These are phyloP conservation scores for Citrullus mucosospermus DNA, from an alignment of 306 rosid genomes.

Conservation along the genomic window DNA sequence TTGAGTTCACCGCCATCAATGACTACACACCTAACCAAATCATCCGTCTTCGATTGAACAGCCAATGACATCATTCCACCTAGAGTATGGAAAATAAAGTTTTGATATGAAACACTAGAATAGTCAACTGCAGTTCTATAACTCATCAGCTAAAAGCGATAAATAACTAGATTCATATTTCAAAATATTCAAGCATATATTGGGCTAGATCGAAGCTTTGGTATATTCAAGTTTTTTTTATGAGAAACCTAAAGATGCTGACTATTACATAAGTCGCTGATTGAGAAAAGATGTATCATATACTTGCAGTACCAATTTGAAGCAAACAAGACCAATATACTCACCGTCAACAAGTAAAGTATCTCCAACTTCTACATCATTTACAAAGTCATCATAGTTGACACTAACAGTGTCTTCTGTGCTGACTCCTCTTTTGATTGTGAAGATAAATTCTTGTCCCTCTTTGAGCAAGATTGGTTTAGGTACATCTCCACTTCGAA, in stretches of 20 bases:
- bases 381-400: slow-evolving; percentile 80
- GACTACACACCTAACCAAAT: slow-evolving; percentile 66
- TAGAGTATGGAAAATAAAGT: slow-evolving; percentile 9
- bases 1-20: slow-evolving; percentile 91
- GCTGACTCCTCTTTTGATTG: slow-evolving; percentile 74
- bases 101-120: slow-evolving; percentile 2
- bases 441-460: slow-evolving; percentile 76
- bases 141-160: not conserved
- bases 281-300: not conserved
- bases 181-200: not conserved
- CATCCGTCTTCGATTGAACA: slow-evolving; percentile 66
- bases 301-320: not conserved
- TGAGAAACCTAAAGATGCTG: not conserved
- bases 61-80: slow-evolving; percentile 98
- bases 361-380: slow-evolving; percentile 86
- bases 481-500: slow-evolving; percentile 87
- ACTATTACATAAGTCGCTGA: not conserved
- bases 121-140: not conserved
- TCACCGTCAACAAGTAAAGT: slow-evolving; percentile 79
- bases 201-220: not conserved
- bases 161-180: not conserved
- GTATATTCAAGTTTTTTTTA: not conserved
- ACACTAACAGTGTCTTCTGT: slow-evolving; percentile 72
- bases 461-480: slow-evolving; percentile 54
- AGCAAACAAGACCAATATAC: slow-evolving; percentile 5